These are phyloP conservation scores for Immersiporthe knoxdaviesiana DNA, from an alignment of 2,329 filamentous ascomycete species.

Conservation along the genomic window DNA sequence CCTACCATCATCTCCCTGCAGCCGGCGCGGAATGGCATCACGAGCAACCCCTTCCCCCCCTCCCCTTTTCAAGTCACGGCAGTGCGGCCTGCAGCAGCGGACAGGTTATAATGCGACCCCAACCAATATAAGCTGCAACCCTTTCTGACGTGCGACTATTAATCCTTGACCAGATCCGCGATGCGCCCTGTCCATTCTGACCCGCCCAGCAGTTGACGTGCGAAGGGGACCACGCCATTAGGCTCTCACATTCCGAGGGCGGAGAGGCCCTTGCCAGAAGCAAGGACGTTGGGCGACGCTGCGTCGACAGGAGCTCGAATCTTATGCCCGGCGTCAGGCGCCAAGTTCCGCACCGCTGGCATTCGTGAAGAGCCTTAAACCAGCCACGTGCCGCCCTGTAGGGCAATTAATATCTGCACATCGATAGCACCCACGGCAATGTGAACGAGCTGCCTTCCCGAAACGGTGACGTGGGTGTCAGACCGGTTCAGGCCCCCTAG, in stretches of 20 bases:
- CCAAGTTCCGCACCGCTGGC: neutral
- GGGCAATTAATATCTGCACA: neutral
- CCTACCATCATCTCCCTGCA: neutral
- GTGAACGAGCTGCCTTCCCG: conserved; percentile 7
- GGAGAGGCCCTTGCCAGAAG: neutral
- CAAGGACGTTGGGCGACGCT: neutral
- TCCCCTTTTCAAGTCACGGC: neutral
- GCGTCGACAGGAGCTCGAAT: neutral
- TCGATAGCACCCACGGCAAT: neutral
- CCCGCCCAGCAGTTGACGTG: neutral
- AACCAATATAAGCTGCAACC: neutral
- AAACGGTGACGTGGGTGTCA: conserved; percentile 6
- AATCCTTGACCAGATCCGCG: neutral
- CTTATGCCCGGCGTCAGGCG: neutral
- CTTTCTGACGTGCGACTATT: neutral
- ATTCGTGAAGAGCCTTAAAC: neutral
- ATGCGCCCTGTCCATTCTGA: neutral
- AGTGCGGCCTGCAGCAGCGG: conserved; percentile 9
- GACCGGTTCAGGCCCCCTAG: conserved; percentile 4
- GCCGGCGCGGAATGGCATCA: conserved; percentile 5
- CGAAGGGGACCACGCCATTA: neutral
- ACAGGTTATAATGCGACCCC: neutral
- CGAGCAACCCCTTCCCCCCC: neutral
- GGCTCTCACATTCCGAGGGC: neutral
- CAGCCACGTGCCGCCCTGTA: conserved; percentile 8